phyloP scores from a whole-genome alignment of 108 stramenopile genomes.

The Thalassiosira profunda region DNA sequence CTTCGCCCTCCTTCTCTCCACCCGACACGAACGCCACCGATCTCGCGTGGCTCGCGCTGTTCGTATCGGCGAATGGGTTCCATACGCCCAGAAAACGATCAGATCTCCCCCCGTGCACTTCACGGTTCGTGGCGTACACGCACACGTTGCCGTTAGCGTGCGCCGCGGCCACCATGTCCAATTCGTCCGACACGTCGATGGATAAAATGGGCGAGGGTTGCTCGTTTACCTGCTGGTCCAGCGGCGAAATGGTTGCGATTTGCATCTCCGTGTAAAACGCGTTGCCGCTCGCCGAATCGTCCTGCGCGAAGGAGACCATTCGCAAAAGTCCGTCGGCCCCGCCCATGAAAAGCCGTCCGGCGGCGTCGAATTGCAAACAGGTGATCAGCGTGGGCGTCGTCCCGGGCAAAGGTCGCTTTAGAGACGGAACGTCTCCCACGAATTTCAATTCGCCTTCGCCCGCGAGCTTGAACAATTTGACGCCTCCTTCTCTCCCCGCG shows the following conservation, averaged over 20 bases:
- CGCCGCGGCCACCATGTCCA: conserved; percentile 27
- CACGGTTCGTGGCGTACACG: conserved; percentile 22
- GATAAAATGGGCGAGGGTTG: conserved; percentile 37
- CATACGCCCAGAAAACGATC: conserved; percentile 25
- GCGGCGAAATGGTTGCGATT: too few species aligned
- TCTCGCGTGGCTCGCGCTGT: conserved; percentile 18
- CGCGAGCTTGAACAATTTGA: conserved; percentile 41
- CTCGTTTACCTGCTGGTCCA: not conserved
- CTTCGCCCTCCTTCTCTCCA: not conserved
- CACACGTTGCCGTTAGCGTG: conserved; percentile 38
- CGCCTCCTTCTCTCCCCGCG: conserved; percentile 69
- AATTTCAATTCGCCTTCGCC: conserved; percentile 11
- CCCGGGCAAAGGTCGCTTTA: conserved; percentile 15
- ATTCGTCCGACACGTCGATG: conserved; percentile 35
- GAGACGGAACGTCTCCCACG: conserved; percentile 5
- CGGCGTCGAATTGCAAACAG: conserved; percentile 54
- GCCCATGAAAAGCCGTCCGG: conserved; percentile 51
- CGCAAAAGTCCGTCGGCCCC: conserved; percentile 54
- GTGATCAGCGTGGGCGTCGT: conserved; percentile 32
- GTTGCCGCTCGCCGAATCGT: not conserved
- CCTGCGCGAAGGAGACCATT: conserved; percentile 22
- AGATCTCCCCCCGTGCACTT: not conserved
- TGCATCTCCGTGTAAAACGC: too few species aligned
- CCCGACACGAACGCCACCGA: conserved; percentile 35
- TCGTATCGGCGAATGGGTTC: conserved; percentile 23